These are phyloP conservation scores for Alnus glutinosa DNA, from an alignment of 306 rosid genomes.

Conservation along the genomic window DNA sequence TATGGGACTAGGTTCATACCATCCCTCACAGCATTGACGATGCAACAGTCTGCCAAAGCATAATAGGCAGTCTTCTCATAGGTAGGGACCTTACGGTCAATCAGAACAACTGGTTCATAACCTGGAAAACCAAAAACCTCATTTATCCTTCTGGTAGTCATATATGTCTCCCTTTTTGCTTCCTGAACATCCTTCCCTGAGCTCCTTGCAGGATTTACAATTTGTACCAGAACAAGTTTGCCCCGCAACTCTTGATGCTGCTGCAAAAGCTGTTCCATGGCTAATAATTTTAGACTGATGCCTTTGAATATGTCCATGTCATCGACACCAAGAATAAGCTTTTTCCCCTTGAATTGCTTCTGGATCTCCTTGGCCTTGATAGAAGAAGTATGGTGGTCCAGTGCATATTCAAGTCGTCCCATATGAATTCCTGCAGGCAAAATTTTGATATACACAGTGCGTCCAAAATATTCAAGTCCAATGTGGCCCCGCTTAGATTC, in stretches of 20 bases:
- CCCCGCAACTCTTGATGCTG: conserved; percentile 56
- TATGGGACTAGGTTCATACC: conserved; percentile 89
- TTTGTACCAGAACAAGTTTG: conserved; percentile 64
- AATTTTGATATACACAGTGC: conserved; percentile 71
- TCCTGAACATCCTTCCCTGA: conserved; percentile 60
- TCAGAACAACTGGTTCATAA: conserved; percentile 69
- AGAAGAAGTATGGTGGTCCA: conserved; percentile 54
- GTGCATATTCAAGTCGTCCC: conserved; percentile 64
- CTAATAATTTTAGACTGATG: conserved; percentile 68
- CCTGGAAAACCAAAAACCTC: conserved; percentile 54
- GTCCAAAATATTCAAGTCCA: conserved; percentile 82
- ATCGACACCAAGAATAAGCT: conserved; percentile 73
- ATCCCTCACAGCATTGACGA: conserved; percentile 79
- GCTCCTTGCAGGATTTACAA: conserved; percentile 73
- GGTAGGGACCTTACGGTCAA: conserved; percentile 53
- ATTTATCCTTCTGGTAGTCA: conserved; percentile 53
- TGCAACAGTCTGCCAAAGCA: conserved; percentile 78
- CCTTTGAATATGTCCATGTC: conserved; percentile 91
- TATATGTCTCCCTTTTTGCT: conserved; percentile 50
- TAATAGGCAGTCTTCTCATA: conserved; percentile 79
- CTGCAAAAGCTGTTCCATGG: conserved; percentile 65
- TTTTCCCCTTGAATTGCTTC: conserved; percentile 56
- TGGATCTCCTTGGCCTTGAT: conserved; percentile 56
- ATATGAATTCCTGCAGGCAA: conserved; percentile 82
- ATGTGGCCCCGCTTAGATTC: conserved; percentile 77